These are phyloP conservation scores for Lupinus albus DNA, from an alignment of 306 rosid species.

Conservation along the genomic window DNA sequence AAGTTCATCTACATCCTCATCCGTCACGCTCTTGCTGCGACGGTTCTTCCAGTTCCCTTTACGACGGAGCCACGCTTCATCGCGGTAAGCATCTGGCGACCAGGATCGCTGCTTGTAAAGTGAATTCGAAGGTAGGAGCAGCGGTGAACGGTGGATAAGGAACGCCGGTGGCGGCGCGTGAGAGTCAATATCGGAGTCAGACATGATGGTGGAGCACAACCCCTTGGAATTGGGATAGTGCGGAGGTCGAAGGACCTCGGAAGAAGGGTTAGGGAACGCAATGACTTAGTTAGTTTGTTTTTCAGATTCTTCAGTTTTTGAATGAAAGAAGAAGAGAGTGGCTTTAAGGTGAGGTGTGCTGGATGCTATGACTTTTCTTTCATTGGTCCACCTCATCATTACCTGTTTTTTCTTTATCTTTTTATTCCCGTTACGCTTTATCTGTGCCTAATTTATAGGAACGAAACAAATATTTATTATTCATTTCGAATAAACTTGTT, in stretches of 20 bases:
- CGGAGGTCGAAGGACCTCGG: slow-evolving; percentile 93
- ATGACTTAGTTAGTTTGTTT: slow-evolving; percentile 46
- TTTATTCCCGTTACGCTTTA: background rate
- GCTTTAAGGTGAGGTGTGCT: slow-evolving; percentile 37
- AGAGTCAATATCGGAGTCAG: slow-evolving; percentile 3
- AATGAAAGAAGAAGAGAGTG: background rate
- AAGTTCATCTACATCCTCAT: slow-evolving; percentile 84
- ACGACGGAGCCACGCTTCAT: slow-evolving; percentile 90
- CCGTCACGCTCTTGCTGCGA: slow-evolving; percentile 79
- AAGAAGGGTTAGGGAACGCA: slow-evolving; percentile 51
- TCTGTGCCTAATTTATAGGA: too few relatives aligned
- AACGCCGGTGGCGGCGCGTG: slow-evolving; percentile 38
- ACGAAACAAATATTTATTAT: too few relatives aligned
- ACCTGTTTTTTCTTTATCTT: slow-evolving; percentile 43
- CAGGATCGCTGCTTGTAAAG: slow-evolving; percentile 86
- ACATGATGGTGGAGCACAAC: slow-evolving; percentile 54
- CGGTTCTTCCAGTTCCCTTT: slow-evolving; percentile 66
- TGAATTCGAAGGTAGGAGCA: background rate
- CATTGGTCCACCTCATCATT: slow-evolving; percentile 68
- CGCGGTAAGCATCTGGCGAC: slow-evolving; percentile 86
- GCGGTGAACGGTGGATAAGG: slow-evolving; percentile 38
- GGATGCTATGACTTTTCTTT: slow-evolving; percentile 43
- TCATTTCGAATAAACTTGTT: too few relatives aligned
- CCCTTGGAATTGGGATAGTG: slow-evolving; percentile 50
- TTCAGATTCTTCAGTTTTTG: slow-evolving; percentile 18